Conservation (phyloP, 2,329 filamentous ascomycete species). For the Fusarium sp. region DNA sequence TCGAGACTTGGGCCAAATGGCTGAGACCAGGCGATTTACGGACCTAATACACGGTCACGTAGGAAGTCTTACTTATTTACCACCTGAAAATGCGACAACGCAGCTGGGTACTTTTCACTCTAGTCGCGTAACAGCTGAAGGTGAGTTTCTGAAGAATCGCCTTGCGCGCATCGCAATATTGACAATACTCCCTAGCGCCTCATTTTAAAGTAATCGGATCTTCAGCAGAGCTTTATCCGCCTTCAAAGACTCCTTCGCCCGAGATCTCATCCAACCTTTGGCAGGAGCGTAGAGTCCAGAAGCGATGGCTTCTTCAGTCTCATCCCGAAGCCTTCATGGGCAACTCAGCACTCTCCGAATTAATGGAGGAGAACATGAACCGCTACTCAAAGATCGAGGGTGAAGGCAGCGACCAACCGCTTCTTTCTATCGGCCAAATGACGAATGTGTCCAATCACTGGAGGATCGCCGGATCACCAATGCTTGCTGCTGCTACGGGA, state of each 20-base stretch:
- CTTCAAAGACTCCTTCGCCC: constrained; percentile 44
- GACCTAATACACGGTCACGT: constrained; percentile 50
- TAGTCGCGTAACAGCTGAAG: constrained; percentile 43
- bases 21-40: constrained; percentile 48
- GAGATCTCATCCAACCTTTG: constrained; percentile 43
- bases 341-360: constrained; percentile 46
- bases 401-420: constrained; percentile 29
- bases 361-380: constrained; percentile 53
- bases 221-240: constrained; percentile 49
- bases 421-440: constrained; percentile 69
- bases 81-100: constrained; percentile 35
- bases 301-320: constrained; percentile 61
- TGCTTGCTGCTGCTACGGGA: constrained; percentile 64
- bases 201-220: constrained; percentile 49
- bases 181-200: constrained; percentile 41
- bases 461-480: constrained; percentile 44
- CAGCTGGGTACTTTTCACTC: constrained; percentile 47
- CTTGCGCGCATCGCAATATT: constrained; percentile 5
- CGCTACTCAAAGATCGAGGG: constrained; percentile 46
- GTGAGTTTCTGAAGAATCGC: constrained; percentile 37
- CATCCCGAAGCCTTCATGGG: constrained; percentile 63
- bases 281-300: constrained; percentile 51
- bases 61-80: constrained; percentile 49
- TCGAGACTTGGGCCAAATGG: constrained; percentile 51
- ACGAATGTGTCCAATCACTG: constrained; percentile 52